A percentile compares a stretch with the other conserved stretches of the same genome.
These are phyloP conservation scores for Colletotrichum siamense DNA, from an alignment of 2,329 filamentous ascomycete species.

Conservation along the genomic window DNA sequence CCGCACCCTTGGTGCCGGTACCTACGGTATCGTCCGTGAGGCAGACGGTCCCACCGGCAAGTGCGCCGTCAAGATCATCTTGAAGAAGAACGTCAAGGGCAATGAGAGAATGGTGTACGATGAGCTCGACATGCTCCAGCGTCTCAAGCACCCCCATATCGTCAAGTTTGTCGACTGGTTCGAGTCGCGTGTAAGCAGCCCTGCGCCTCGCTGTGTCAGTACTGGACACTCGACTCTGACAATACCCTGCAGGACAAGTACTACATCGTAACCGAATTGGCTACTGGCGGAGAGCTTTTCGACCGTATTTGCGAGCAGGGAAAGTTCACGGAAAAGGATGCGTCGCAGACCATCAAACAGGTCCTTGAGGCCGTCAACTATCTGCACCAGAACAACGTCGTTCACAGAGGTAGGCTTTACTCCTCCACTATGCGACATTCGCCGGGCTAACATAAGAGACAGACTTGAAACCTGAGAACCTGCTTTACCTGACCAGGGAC, in stretches of 20 bases:
- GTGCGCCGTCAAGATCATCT: conserved; percentile 97
- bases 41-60: conserved; percentile 84
- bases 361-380: conserved; percentile 93
- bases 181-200: conserved; percentile 80
- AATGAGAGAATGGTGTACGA: conserved; percentile 99
- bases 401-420: conserved; percentile 79
- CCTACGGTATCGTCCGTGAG: conserved; percentile 97
- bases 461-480: conserved; percentile 98
- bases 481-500: conserved; percentile 86
- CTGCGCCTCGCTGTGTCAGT: neutral
- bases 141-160: conserved; percentile 91
- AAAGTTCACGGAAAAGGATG: conserved; percentile 98
- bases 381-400: conserved; percentile 91
- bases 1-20: conserved; percentile 91
- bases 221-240: neutral
- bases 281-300: conserved; percentile 94
- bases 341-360: conserved; percentile 92
- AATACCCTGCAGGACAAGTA: conserved; percentile 81
- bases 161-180: conserved; percentile 99
- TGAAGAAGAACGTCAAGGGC: conserved; percentile 98
- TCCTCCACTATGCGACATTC: neutral
- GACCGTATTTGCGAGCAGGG: conserved; percentile 98
- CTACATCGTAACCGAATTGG: conserved; percentile 97
- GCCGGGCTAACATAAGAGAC: conserved; percentile 13
- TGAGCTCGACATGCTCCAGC: conserved; percentile 91